Conservation (phyloP, 1,284 basidiomycete genomes). For the Leccinum pallidistipes region DNA sequence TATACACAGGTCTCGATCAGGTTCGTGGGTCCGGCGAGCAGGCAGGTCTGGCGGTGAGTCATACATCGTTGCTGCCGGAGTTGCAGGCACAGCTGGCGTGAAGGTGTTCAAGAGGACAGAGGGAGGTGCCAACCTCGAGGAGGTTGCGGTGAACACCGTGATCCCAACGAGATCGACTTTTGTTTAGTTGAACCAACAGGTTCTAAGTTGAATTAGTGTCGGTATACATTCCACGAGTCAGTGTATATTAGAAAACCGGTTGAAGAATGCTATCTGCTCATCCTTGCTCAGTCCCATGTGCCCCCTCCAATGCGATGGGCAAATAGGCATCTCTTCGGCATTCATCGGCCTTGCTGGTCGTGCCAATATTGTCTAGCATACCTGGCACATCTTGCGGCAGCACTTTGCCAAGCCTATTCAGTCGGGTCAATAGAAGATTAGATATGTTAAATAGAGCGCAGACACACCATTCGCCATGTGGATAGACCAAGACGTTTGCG, state of each 20-base stretch:
- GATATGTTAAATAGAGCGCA: background rate
- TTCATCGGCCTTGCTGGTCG: slow-evolving; percentile 35
- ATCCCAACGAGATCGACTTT: slow-evolving; percentile 55
- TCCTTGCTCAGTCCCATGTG: slow-evolving; percentile 69
- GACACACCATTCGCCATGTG: slow-evolving; percentile 76
- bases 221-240: background rate
- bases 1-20: slow-evolving; percentile 64
- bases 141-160: slow-evolving; percentile 52
- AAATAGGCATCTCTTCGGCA: slow-evolving; percentile 44
- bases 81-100: slow-evolving; percentile 52
- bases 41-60: slow-evolving; percentile 45
- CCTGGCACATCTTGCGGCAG: slow-evolving; percentile 53
- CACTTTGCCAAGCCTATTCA: slow-evolving; percentile 59
- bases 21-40: slow-evolving; percentile 57
- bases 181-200: slow-evolving; percentile 34
- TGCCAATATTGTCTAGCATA: slow-evolving; percentile 51
- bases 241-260: background rate
- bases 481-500: slow-evolving; percentile 75
- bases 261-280: slow-evolving; percentile 52
- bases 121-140: slow-evolving; percentile 50
- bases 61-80: slow-evolving; percentile 57
- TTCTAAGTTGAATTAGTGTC: background rate
- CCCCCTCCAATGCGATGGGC: slow-evolving; percentile 65
- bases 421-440: background rate
- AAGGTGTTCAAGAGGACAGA: slow-evolving; percentile 54